Evolutionary conservation across 495 filamentous ascomycete species (phyloP), one percentile per base, ranked within the genome.

Genomic region (Penicillium malachiteum): DNA sequence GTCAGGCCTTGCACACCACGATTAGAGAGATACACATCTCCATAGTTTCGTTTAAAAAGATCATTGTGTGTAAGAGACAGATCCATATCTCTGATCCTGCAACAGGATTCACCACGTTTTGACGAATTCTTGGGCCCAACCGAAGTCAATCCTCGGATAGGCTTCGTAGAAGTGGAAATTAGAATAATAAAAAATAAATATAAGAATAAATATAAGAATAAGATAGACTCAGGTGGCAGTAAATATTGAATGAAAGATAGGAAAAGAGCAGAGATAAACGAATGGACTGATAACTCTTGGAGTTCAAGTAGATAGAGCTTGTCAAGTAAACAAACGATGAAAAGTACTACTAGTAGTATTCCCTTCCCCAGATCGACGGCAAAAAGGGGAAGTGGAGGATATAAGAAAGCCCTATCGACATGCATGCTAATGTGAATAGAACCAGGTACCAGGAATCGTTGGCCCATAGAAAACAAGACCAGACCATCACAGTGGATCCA

Each of bases 1-100:
- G 58, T 57, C 46, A 76, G 41, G 3, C 59, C 71, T 37, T 67
- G 63, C 7, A 54, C 56, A 7, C 73, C 73, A 10, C 66, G 56
- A 11, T 57, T 26, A 17, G 68, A 71, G 5, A 71, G 48, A 17
- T 64, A 71, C 1, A 51, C 35, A 11, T 41, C 49, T 12, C 44
- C 55, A 49, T 62, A 26, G 5, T 56, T 61, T 21, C 63, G 52
- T 48, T 56, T 60, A 35, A 54, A 56, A 12, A 67, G 14, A 11
- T 9, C 49, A 54, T 64, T 57, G 1, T 57, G 51, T 59, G 53
- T 16, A 3, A 56, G 44, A 9, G 58, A 26, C 31, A 52, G 5
- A 14, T 21, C 50, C 67, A 73, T 71, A 16, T 50, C 21, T 26
- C 21, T 26, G 21, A 26, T 26, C 21, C 21, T 26, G 4, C 2